phyloP scores from a whole-genome alignment of 2,329 filamentous ascomycete genomes.

The Penicillium sp. region DNA sequence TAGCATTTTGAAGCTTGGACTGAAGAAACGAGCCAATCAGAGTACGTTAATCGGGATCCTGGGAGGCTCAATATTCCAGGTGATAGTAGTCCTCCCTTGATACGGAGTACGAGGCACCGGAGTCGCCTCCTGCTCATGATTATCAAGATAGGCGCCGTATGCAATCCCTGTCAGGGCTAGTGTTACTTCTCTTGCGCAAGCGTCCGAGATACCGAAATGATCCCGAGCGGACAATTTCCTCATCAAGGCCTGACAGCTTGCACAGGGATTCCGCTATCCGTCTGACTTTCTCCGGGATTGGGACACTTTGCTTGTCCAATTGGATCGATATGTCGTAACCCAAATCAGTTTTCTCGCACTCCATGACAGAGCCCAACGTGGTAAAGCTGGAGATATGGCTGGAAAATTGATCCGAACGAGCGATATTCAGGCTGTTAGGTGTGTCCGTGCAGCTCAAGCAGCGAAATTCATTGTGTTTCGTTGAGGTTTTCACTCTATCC shows the following conservation, averaged over 20 bases:
- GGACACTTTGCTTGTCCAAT: not conserved
- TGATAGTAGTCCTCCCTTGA: not conserved
- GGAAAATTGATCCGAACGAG: not conserved
- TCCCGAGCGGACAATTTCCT: conserved; percentile 3
- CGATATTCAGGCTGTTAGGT: not conserved
- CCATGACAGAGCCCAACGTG: too few species aligned
- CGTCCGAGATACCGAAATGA: conserved; percentile 16
- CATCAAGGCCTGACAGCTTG: not conserved
- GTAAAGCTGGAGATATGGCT: too few species aligned
- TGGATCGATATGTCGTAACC: conserved; percentile 3
- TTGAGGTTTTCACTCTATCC: too few species aligned
- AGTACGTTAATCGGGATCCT: not conserved
- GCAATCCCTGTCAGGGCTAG: conserved; percentile 15
- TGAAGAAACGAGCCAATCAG: not conserved
- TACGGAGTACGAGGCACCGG: not conserved
- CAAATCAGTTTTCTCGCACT: not conserved
- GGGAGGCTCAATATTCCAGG: conserved; percentile 1
- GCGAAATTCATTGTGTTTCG: too few species aligned
- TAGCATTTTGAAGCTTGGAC: not conserved
- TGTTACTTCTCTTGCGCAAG: conserved; percentile 1
- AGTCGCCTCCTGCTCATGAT: conserved; percentile 6
- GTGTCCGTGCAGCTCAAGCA: too few species aligned
- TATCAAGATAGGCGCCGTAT: conserved; percentile 18
- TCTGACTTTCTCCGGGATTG: not conserved
- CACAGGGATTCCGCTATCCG: not conserved